Conservation (phyloP, 2,329 filamentous ascomycete genomes). For the Apiospora koreana region DNA sequence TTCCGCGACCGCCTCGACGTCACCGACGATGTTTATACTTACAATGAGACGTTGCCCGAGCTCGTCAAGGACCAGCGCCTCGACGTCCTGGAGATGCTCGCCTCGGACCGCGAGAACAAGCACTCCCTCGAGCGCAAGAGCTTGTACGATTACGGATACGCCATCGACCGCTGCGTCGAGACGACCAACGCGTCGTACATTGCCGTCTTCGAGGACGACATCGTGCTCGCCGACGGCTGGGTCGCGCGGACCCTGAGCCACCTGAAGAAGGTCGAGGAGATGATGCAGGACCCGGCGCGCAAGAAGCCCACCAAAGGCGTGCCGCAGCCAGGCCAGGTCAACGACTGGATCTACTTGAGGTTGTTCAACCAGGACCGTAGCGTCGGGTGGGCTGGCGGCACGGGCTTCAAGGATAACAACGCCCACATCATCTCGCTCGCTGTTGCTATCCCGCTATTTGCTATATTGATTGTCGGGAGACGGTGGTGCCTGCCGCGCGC, state of each 20-base stretch:
- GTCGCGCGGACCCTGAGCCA: conserved; percentile 28
- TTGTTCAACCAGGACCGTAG: conserved; percentile 34
- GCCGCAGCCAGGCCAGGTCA: conserved; percentile 27
- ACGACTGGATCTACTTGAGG: conserved; percentile 32
- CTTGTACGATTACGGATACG: conserved; percentile 32
- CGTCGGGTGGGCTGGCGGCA: conserved; percentile 30
- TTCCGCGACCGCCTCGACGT: conserved; percentile 21
- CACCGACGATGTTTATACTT: conserved; percentile 30
- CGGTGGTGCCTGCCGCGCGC: conserved; percentile 23
- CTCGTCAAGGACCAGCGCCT: conserved; percentile 17
- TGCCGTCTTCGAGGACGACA: conserved; percentile 33
- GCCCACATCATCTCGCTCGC: conserved; percentile 29
- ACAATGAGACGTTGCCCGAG: conserved; percentile 18
- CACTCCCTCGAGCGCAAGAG: conserved; percentile 30
- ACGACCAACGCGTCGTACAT: conserved; percentile 33
- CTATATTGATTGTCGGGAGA: conserved; percentile 23
- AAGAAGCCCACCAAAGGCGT: conserved; percentile 22
- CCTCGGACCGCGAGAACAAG: conserved; percentile 23
- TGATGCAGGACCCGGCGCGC: conserved; percentile 30
- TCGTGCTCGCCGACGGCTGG: conserved; percentile 33
- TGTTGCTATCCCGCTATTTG: conserved; percentile 26
- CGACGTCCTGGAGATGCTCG: conserved; percentile 23
- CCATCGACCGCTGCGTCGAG: conserved; percentile 26
- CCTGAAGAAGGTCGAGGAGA: conserved; percentile 23
- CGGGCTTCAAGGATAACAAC: conserved; percentile 32